Conservation (phyloP, 345 rosid species). For the Crucihimalaya himalaica region DNA sequence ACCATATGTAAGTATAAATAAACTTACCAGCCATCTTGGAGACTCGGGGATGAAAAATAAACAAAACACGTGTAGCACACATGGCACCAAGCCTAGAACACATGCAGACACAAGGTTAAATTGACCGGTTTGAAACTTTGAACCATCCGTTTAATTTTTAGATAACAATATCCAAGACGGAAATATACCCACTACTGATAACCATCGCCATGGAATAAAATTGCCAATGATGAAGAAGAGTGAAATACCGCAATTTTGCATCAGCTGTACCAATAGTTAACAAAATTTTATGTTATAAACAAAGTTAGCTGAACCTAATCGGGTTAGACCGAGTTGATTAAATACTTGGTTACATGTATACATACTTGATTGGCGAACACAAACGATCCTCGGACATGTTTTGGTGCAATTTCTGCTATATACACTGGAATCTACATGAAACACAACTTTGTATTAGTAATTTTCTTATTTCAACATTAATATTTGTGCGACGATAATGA, state of each 20-base stretch:
- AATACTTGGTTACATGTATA: not conserved
- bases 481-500: not conserved
- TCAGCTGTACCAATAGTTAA: constrained; percentile 29
- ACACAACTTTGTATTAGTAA: not conserved
- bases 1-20: not conserved
- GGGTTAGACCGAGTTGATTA: not conserved
- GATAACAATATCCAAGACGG: too few relatives aligned
- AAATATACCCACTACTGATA: constrained; percentile 41
- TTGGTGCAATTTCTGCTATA: constrained; percentile 48
- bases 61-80: constrained; percentile 31
- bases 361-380: constrained; percentile 45
- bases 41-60: constrained; percentile 44
- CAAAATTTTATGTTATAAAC: not conserved
- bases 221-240: constrained; percentile 41
- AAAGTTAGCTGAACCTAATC: constrained; percentile 10
- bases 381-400: constrained; percentile 49
- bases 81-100: constrained; percentile 36
- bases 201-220: constrained; percentile 37
- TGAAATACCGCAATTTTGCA: constrained; percentile 45
- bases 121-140: not conserved
- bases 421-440: constrained; percentile 41
- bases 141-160: not conserved
- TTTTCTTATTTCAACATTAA: not conserved
- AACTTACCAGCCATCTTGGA: constrained; percentile 48
- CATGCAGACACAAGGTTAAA: constrained; percentile 9